Evolutionary conservation across 2,329 filamentous ascomycete genomes (phyloP).

Genomic region (Beauveria pseudobassiana): DNA sequence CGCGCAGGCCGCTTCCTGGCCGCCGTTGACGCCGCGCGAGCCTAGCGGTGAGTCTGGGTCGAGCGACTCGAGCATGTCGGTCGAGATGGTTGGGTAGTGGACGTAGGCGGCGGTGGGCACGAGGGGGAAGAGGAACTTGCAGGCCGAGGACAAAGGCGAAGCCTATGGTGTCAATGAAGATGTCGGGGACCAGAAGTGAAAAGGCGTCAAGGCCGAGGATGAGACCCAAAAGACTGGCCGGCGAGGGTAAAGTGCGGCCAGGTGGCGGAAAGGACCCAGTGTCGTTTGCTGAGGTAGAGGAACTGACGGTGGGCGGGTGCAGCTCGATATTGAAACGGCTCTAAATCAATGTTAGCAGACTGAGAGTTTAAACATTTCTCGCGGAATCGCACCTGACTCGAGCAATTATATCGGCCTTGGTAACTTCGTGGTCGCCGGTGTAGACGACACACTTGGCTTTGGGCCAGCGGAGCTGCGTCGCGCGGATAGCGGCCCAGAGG

Average conservation of each 20-base stretch:
- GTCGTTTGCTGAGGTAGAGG: constrained; percentile 81
- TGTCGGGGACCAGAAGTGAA: constrained; percentile 80
- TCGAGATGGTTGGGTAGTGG: constrained; percentile 97
- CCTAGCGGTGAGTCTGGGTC: constrained; percentile 54
- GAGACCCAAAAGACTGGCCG: constrained; percentile 91
- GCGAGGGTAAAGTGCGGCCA: constrained; percentile 91
- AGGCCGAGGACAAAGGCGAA: constrained; percentile 87
- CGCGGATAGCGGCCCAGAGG: constrained; percentile 88
- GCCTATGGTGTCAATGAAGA: constrained; percentile 97
- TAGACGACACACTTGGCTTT: constrained; percentile 87
- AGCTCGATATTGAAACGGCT: constrained; percentile 89
- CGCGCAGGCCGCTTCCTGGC: constrained; percentile 64
- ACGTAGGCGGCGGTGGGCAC: constrained; percentile 90
- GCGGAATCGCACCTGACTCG: constrained; percentile 53
- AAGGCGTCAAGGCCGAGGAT: constrained; percentile 89
- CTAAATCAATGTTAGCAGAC: constrained; percentile 30
- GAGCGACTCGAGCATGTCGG: constrained; percentile 87
- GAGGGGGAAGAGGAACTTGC: constrained; percentile 69
- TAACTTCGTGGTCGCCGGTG: constrained; percentile 86
- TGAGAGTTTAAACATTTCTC: background rate
- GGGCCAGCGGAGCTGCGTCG: constrained; percentile 83
- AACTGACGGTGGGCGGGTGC: constrained; percentile 78
- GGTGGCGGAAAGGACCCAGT: constrained; percentile 76
- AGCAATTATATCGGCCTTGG: constrained; percentile 69
- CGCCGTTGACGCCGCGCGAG: constrained; percentile 71